Evolutionary conservation across 2,329 filamentous ascomycete genomes (phyloP).

Genomic region (Rugonectria rugulosa): DNA sequence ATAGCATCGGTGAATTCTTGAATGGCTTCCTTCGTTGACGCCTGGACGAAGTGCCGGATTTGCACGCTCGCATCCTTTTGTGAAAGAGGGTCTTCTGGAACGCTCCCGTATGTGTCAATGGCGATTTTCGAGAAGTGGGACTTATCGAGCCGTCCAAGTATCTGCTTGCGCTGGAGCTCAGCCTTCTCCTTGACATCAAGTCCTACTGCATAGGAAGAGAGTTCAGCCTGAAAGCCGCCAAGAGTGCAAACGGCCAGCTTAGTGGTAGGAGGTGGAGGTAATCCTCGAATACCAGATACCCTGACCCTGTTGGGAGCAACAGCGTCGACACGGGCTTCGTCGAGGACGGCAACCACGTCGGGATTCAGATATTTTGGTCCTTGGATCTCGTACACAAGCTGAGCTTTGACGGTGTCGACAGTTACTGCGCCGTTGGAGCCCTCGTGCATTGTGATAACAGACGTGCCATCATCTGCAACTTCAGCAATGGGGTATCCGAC

Average conservation of each 20-base stretch:
- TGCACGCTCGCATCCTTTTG: constrained; percentile 51
- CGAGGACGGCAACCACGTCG: constrained; percentile 49
- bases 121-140: constrained; percentile 38
- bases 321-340: constrained; percentile 47
- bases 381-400: constrained; percentile 53
- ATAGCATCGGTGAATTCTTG: constrained; percentile 30
- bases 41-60: constrained; percentile 50
- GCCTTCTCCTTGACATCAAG: constrained; percentile 39
- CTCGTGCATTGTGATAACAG: constrained; percentile 57
- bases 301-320: constrained; percentile 32
- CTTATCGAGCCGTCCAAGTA: constrained; percentile 32
- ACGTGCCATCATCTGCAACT: constrained; percentile 52
- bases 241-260: constrained; percentile 49
- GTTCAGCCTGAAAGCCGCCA: constrained; percentile 49
- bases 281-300: constrained; percentile 47
- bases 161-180: constrained; percentile 35
- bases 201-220: constrained; percentile 32
- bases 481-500: constrained; percentile 58
- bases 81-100: constrained; percentile 30
- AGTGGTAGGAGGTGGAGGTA: constrained; percentile 48
- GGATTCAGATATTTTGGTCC: constrained; percentile 51
- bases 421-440: constrained; percentile 50
- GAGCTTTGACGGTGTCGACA: constrained; percentile 40
- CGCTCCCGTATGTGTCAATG: constrained; percentile 41
- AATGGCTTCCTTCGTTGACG: constrained; percentile 31